A percentile compares a stretch with the other conserved stretches of the same genome.
These are phyloP conservation scores for Hypholoma sublateritium DNA, from an alignment of 768 basidiomycete genomes.

Conservation along the genomic window DNA sequence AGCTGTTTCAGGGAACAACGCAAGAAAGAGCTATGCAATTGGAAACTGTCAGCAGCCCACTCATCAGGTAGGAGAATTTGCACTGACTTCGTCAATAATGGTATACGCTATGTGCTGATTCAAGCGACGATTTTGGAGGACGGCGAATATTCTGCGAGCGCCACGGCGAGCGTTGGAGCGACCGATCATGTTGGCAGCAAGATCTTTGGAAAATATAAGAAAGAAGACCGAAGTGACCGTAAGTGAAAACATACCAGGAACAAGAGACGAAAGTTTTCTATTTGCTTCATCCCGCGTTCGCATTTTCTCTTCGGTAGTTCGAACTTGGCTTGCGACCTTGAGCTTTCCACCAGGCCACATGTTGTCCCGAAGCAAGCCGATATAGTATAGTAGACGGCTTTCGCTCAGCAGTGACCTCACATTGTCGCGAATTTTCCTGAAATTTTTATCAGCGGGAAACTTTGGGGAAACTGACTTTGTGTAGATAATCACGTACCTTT, in stretches of 20 bases:
- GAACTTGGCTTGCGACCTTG: constrained; percentile 56
- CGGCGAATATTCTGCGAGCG: constrained; percentile 89
- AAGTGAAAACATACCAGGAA: constrained; percentile 66
- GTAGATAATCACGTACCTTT: constrained; percentile 58
- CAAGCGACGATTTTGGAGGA: constrained; percentile 90
- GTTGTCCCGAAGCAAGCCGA: constrained; percentile 67
- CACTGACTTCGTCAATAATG: constrained; percentile 82
- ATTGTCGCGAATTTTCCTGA: constrained; percentile 86
- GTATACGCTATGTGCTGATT: constrained; percentile 92
- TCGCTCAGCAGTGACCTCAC: constrained; percentile 66
- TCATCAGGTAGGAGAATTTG: neutral
- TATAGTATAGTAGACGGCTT: constrained; percentile 62
- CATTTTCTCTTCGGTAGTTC: constrained; percentile 78
- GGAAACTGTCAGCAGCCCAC: neutral
- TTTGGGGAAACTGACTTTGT: neutral
- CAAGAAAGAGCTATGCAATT: constrained; percentile 26
- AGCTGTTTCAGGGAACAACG: constrained; percentile 29
- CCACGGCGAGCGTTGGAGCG: constrained; percentile 92
- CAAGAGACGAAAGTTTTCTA: constrained; percentile 83
- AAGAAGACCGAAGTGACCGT: neutral
- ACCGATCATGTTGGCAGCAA: constrained; percentile 98
- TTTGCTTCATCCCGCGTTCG: constrained; percentile 86
- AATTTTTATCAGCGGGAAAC: constrained; percentile 5
- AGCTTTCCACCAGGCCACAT: constrained; percentile 88
- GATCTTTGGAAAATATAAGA: constrained; percentile 47